Evolutionary conservation across 1,284 basidiomycete species (phyloP).

Genomic region (Leccinum griseonigrum): DNA sequence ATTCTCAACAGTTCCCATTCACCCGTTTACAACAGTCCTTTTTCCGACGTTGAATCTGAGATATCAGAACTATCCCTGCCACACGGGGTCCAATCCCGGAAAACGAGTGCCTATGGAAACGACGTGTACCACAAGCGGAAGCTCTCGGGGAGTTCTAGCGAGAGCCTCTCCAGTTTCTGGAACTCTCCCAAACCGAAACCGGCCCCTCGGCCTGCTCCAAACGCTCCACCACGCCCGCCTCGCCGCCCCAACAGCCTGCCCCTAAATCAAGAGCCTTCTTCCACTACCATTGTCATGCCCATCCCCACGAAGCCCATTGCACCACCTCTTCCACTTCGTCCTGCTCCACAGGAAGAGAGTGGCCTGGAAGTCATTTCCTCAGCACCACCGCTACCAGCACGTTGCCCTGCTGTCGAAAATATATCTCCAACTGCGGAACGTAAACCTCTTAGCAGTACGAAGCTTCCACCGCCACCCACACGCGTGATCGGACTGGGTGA

Average conservation of each 20-base stretch:
- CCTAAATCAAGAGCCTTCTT: neutral
- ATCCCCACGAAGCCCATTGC: slow-evolving; percentile 15
- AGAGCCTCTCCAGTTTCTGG: slow-evolving; percentile 14
- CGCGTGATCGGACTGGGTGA: slow-evolving; percentile 67
- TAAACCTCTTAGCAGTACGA: slow-evolving; percentile 44
- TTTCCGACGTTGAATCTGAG: slow-evolving; percentile 32
- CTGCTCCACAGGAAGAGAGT: slow-evolving; percentile 8
- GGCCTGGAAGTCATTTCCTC: slow-evolving; percentile 4
- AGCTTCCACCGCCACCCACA: slow-evolving; percentile 66
- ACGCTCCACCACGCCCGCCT: slow-evolving; percentile 22
- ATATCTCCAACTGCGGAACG: slow-evolving; percentile 36
- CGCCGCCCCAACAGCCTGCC: slow-evolving; percentile 11
- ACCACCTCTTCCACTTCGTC: slow-evolving; percentile 30
- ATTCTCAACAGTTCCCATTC: slow-evolving; percentile 20
- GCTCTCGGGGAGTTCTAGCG: slow-evolving; percentile 23
- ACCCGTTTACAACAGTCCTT: slow-evolving; percentile 25
- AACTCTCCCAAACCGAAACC: slow-evolving; percentile 20
- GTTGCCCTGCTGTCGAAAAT: slow-evolving; percentile 10
- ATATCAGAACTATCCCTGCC: slow-evolving; percentile 22
- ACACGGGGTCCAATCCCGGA: slow-evolving; percentile 6
- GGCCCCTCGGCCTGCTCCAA: slow-evolving; percentile 19
- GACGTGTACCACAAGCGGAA: slow-evolving; percentile 7
- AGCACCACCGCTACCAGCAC: slow-evolving; percentile 30
- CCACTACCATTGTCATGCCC: neutral
- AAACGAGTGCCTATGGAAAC: neutral